Conservation (phyloP, 164 flowering plant genomes). For the Liriodendron chinense region DNA sequence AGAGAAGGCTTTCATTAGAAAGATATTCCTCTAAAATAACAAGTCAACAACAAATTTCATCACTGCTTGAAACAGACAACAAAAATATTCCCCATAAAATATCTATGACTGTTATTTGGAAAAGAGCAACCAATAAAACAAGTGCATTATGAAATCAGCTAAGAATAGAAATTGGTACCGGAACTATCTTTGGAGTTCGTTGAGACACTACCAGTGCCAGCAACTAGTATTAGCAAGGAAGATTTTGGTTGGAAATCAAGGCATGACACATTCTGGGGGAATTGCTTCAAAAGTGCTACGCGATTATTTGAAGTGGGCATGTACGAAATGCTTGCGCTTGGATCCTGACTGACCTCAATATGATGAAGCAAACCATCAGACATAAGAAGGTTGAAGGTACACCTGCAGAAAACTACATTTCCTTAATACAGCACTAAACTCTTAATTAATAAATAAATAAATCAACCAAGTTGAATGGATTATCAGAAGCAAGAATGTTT, state of each 20-base stretch:
- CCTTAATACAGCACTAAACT: conserved; percentile 9
- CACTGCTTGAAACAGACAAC: conserved; percentile 4
- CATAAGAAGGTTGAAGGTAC: conserved; percentile 58
- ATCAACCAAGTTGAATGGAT: background rate
- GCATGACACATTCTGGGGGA: conserved; percentile 48
- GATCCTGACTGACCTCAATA: conserved; percentile 63
- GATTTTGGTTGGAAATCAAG: conserved; percentile 52
- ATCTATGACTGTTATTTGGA: background rate
- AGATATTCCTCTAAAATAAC: background rate
- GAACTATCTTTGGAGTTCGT: conserved; percentile 19
- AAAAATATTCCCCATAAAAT: background rate
- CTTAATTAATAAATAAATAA: background rate
- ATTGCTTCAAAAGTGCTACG: conserved; percentile 30
- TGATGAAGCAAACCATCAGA: conserved; percentile 78
- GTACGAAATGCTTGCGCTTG: conserved; percentile 39
- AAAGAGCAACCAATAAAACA: background rate
- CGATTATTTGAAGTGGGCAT: conserved; percentile 26
- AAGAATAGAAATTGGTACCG: conserved; percentile 34
- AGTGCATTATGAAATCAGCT: background rate
- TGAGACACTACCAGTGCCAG: conserved; percentile 27
- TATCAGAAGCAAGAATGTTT: background rate
- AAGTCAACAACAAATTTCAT: background rate
- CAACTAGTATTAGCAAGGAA: conserved; percentile 54
- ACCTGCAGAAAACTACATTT: conserved; percentile 43
- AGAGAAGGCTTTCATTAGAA: background rate